Evolutionary conservation across 805 yeast genomes (phyloP).

Genomic region (Priceomyces medius): DNA sequence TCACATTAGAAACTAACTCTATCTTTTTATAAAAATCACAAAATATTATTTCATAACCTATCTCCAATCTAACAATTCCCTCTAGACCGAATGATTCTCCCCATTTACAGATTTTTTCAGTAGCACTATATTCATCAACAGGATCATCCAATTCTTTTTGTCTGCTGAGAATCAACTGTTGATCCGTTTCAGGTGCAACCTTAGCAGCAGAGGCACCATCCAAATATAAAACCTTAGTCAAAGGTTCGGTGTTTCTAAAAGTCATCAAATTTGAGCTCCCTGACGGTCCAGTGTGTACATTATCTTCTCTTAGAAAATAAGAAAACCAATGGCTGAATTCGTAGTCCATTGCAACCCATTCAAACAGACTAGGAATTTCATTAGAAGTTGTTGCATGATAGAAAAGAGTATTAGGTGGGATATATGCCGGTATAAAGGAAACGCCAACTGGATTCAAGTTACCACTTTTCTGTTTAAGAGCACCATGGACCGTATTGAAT

Average conservation of each 20-base stretch:
- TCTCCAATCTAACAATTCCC: conserved; percentile 57
- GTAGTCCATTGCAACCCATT: conserved; percentile 66
- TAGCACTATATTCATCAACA: conserved; percentile 43
- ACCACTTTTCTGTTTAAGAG: conserved; percentile 50
- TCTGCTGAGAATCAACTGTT: conserved; percentile 22
- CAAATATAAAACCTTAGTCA: conserved; percentile 49
- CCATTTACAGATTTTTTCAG: conserved; percentile 57
- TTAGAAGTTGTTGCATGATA: conserved; percentile 52
- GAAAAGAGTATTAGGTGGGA: conserved; percentile 57
- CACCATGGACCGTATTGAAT: conserved; percentile 55
- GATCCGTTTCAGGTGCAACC: conserved; percentile 63
- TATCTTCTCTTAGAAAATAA: conserved; percentile 5
- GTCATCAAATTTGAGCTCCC: conserved; percentile 34
- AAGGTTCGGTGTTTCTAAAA: conserved; percentile 46
- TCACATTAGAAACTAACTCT: conserved; percentile 45
- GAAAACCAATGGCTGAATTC: conserved; percentile 59
- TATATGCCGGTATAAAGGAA: conserved; percentile 56
- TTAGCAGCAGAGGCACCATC: conserved; percentile 75
- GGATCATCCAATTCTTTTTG: conserved; percentile 20
- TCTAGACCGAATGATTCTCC: conserved; percentile 53
- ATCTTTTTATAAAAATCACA: conserved; percentile 57
- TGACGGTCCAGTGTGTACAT: background rate
- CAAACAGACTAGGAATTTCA: conserved; percentile 45
- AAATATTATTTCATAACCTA: conserved; percentile 60
- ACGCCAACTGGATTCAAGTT: conserved; percentile 58